Base-by-base conservation (phyloP, 1,284 basidiomycete species). In the Trichosporon coremiiforme region DNA sequence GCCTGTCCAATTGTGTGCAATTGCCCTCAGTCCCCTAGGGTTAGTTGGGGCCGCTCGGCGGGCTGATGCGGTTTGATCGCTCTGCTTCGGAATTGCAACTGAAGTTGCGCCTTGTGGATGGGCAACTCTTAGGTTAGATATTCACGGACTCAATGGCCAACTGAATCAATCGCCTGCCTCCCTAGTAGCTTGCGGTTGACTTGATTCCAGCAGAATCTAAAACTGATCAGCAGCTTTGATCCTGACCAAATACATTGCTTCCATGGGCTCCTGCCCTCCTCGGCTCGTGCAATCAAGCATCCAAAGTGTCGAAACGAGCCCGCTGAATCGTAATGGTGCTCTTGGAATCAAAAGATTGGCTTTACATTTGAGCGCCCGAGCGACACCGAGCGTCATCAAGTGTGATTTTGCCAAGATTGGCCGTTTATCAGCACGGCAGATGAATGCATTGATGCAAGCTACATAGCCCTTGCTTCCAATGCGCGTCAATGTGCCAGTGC, bases 101-200 rank as follows among this genome's bases (percentile, higher is more conserved):
- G 47, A 53, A n/a, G 47, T 53, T 53, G 22, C 47, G 47, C 4
- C 20, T 20, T 4, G n/a, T 20, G 47, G 45, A 53, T 53, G 47
- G 47, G 47, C 47, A 53, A 53, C 47, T 53, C n/a, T 53, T 53
- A 53, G 47, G 22, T 53, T 53, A 53, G 47, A 53, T 53, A 53
- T 53, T 53, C 47, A 53, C 8, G 4, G 47, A 53, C 10, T 53
- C 47, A 53, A 22, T 53, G 47, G 17, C 17, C 17, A 3, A 22
- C 47, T 53, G 47, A 53, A 9, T 53, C 47, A 22, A 53, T 53
- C 47, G 20, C 47, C 17, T 17, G 15, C n/a, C n/a, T n/a, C n/a
- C n/a, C n/a, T n/a, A n/a, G n/a, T n/a, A n/a, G 45, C 45, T 47
- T 15, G 45, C 17, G 15, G 45, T 9, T 45, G 41, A 45, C 47